phyloP scores from a whole-genome alignment of 495 filamentous ascomycete species.

The Penicillium longicatenatum region DNA sequence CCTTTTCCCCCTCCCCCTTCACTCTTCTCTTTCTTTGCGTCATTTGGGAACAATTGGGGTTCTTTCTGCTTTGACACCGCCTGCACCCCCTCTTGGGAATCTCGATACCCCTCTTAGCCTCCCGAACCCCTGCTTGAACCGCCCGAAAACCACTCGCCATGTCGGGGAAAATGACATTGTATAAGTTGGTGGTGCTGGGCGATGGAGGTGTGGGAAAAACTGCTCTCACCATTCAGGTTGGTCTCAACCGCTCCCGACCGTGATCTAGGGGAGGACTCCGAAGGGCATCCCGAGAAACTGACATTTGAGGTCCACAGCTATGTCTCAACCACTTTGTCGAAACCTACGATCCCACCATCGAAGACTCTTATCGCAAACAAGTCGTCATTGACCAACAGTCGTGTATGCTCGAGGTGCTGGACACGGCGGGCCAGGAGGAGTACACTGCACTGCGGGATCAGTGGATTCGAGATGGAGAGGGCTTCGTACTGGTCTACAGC shows the following conservation, averaged over 20 bases:
- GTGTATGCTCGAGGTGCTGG: constrained; percentile 97
- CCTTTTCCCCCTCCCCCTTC: constrained; percentile 9
- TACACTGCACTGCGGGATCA: constrained; percentile 96
- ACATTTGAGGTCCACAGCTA: constrained; percentile 45
- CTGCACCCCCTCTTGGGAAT: not conserved
- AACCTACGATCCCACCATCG: constrained; percentile 95
- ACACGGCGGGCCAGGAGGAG: constrained; percentile 99
- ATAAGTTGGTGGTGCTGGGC: constrained; percentile 97
- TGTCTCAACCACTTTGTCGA: constrained; percentile 81
- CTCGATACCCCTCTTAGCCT: not conserved
- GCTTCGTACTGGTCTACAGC: constrained; percentile 96
- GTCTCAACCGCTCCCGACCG: constrained; percentile 30
- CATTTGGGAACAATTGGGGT: constrained; percentile 17
- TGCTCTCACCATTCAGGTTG: constrained; percentile 93
- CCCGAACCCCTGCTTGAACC: constrained; percentile 13
- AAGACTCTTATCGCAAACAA: constrained; percentile 97
- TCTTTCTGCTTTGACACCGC: constrained; percentile 7
- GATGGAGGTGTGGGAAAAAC: constrained; percentile 96
- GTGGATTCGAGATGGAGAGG: constrained; percentile 98
- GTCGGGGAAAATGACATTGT: constrained; percentile 90
- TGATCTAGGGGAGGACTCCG: not conserved
- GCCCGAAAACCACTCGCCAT: constrained; percentile 36
- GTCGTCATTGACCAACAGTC: constrained; percentile 95
- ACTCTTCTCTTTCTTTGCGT: constrained; percentile 14
- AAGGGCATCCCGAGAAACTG: not conserved